Conservation (phyloP, 352 stramenopile genomes). For the Phytopythium sindhum region DNA sequence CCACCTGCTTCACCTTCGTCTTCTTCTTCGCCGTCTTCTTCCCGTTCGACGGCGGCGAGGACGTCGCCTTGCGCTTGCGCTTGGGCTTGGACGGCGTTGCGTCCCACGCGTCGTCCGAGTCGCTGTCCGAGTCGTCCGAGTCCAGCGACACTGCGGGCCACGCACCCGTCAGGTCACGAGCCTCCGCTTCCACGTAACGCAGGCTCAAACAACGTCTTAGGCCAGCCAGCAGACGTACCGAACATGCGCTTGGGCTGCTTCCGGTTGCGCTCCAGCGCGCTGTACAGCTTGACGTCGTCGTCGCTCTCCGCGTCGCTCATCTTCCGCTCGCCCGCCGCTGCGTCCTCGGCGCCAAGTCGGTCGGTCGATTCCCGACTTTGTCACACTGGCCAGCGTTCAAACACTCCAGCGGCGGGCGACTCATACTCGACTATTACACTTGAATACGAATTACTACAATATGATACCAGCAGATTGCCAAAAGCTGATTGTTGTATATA, state of each 20-base stretch:
- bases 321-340: not conserved
- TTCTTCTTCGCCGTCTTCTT: constrained; percentile 12
- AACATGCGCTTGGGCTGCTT: constrained; percentile 37
- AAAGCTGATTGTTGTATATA: not conserved
- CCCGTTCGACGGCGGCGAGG: constrained; percentile 11
- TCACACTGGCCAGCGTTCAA: no score
- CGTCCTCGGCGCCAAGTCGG: not conserved
- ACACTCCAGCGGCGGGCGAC: no score
- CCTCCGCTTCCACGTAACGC: no score
- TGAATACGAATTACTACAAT: no score
- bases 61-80: constrained; percentile 9
- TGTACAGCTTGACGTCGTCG: constrained; percentile 67
- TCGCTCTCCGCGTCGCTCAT: constrained; percentile 60
- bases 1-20: not conserved
- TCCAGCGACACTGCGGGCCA: constrained; percentile 33
- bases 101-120: constrained; percentile 13
- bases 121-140: constrained; percentile 10
- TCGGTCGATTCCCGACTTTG: no score
- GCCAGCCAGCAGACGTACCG: not conserved
- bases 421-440: no score
- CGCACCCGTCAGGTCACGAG: not conserved
- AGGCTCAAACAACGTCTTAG: no score
- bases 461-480: not conserved
- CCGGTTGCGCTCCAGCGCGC: constrained; percentile 55
- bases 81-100: constrained; percentile 13